Base-by-base conservation (phyloP, 331 rosid genomes). In the Malus hybrid region DNA sequence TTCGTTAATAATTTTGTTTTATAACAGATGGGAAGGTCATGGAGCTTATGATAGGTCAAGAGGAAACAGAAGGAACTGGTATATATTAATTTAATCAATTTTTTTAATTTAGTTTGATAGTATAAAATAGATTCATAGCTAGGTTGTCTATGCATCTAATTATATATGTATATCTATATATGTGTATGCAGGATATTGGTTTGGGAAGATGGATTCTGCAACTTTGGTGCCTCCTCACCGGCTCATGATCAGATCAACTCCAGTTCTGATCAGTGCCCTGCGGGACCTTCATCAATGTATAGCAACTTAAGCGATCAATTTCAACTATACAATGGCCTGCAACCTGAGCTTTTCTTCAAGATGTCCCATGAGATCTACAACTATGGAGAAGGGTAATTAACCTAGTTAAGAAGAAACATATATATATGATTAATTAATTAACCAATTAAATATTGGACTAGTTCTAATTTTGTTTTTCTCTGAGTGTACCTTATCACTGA, bases 351-450 rank as follows among this genome's bases (percentile, higher is more conserved):
- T 67, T 95, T 95, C 90, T 95, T 95, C 90, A 95, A 95, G 93
- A 92, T 95, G 99, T 95, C 99, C 32, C 99, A 95, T 77, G 99
- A 95, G 97, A 95, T 95, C 93, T 95, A 95, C 75, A 95, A 95
- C 84, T 95, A 89, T 65, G 99, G 99, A 46, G 99, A 95, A 86
- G 99, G 99, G 99, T 92, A 84, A 61, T 57, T 78, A 42, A 44
- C 33, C 52, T 65, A 71, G 57, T 6, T 16, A 52, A 2, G 57
- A 52, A 15, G 57, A 52, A 52, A 16, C 20, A 39, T 39, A 52
- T 50, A 50, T 50, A 16, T 14, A 13, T 50, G 55, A 50, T 15
- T 0, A 15, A 50, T 50, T 15, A 15, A 16, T 50, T 15, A 54
- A 8, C 46, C 46, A 10, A 62, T 62, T 62, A 28, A 62, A 13